phyloP scores from a whole-genome alignment of 768 basidiomycete species.

The Pulveroboletus ravenelii region DNA sequence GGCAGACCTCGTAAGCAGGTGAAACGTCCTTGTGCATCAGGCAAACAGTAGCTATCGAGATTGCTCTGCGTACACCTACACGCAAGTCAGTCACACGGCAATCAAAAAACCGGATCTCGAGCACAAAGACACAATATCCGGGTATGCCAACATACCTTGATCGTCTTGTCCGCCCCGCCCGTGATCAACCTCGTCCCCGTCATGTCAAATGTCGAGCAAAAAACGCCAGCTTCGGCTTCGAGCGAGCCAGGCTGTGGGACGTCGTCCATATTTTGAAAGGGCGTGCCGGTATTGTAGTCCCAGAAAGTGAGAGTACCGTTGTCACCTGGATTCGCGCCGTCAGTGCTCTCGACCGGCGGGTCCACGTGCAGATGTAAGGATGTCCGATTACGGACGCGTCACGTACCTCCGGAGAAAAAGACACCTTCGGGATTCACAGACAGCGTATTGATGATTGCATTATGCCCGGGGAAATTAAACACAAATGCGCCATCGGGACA shows the following conservation, averaged over 20 bases:
- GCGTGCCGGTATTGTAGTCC: conserved; percentile 92
- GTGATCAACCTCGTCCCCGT: conserved; percentile 94
- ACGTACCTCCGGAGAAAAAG: conserved; percentile 87
- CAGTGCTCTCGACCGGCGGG: neutral
- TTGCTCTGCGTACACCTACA: conserved; percentile 66
- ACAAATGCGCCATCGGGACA: conserved; percentile 96
- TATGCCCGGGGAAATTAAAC: conserved; percentile 94
- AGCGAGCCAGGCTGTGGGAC: conserved; percentile 96
- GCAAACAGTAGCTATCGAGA: conserved; percentile 36
- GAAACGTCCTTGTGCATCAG: no score
- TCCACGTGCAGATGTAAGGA: neutral
- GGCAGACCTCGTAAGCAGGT: neutral
- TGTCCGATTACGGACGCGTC: neutral
- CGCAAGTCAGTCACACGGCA: neutral
- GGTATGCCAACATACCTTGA: conserved; percentile 61
- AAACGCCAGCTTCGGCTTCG: conserved; percentile 94
- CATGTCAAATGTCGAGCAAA: conserved; percentile 94
- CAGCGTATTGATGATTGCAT: conserved; percentile 95
- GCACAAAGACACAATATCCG: no score
- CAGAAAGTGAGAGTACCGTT: conserved; percentile 89
- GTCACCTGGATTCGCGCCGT: conserved; percentile 51
- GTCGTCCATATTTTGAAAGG: conserved; percentile 93
- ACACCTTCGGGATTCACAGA: conserved; percentile 94
- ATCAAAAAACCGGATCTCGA: neutral
- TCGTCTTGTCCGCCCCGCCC: conserved; percentile 97